These are phyloP conservation scores for Hepatocystis sp. DNA, from an alignment of 169 alveolate genomes.

Conservation along the genomic window DNA sequence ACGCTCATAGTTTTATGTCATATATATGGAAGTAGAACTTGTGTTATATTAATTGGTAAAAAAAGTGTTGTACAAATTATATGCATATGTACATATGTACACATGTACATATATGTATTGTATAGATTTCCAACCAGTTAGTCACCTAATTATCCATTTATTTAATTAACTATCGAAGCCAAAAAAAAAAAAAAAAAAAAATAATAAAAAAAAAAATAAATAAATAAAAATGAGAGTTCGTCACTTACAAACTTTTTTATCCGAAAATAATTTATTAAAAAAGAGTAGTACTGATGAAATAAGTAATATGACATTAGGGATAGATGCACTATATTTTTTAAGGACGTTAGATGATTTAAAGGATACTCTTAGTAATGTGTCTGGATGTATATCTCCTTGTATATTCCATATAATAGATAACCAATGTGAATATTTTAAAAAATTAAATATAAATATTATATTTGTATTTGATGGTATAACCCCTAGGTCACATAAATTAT, in stretches of 20 bases:
- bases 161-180: too few species aligned
- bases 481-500: constrained; percentile 46
- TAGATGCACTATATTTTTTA: constrained; percentile 75
- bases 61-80: too few species aligned
- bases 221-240: constrained; percentile 84
- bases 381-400: constrained; percentile 74
- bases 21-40: too few species aligned
- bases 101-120: too few species aligned
- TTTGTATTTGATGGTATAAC: constrained; percentile 75
- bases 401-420: constrained; percentile 51
- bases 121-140: too few species aligned
- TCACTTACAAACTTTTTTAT: constrained; percentile 78
- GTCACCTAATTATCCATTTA: too few species aligned
- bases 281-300: constrained; percentile 42
- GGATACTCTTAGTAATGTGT: constrained; percentile 59
- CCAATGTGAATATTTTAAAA: constrained; percentile 63
- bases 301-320: constrained; percentile 47
- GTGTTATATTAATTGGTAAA: too few species aligned
- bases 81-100: too few species aligned
- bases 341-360: constrained; percentile 43
- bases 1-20: too few species aligned
- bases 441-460: constrained; percentile 24
- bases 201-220: too few species aligned
- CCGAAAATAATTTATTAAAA: constrained; percentile 79
- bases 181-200: too few species aligned